These are phyloP conservation scores for Pelagomonas calceolata DNA, from an alignment of 108 stramenopile species.

Conservation along the genomic window DNA sequence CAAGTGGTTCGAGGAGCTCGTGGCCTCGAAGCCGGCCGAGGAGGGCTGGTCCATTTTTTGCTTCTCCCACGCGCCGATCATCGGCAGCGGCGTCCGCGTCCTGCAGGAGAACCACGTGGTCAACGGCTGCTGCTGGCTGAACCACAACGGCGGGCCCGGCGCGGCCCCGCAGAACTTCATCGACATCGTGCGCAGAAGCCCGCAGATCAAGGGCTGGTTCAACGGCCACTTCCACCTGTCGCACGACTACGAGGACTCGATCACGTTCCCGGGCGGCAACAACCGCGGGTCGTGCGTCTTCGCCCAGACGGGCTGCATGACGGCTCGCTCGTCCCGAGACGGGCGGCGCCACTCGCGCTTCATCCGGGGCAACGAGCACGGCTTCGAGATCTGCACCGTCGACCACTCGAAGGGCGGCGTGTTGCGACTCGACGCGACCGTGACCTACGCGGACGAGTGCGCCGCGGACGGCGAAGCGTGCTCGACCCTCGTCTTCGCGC, in stretches of 20 bases:
- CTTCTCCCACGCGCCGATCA: slow-evolving; percentile 84
- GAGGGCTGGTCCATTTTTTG: slow-evolving; percentile 87
- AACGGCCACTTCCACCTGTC: slow-evolving; percentile 87
- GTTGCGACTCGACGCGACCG: slow-evolving; percentile 61
- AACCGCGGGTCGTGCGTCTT: slow-evolving; percentile 64
- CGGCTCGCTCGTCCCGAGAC: slow-evolving; percentile 61
- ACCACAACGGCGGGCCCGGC: slow-evolving; percentile 36
- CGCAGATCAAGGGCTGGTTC: slow-evolving; percentile 79
- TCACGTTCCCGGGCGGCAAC: slow-evolving; percentile 29
- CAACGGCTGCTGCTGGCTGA: slow-evolving; percentile 76
- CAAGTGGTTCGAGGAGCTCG: slow-evolving; percentile 70
- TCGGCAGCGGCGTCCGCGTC: slow-evolving; percentile 69
- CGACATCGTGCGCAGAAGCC: slow-evolving; percentile 58
- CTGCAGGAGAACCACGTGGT: slow-evolving; percentile 72
- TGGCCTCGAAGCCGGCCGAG: slow-evolving; percentile 51
- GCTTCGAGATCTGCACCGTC: slow-evolving; percentile 75
- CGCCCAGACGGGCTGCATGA: slow-evolving; percentile 72
- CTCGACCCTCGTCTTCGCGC: slow-evolving; percentile 43
- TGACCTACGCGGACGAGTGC: slow-evolving; percentile 41
- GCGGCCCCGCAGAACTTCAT: slow-evolving; percentile 36
- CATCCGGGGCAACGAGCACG: slow-evolving; percentile 65
- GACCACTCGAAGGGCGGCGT: slow-evolving; percentile 64
- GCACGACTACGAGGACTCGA: slow-evolving; percentile 51
- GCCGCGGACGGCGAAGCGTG: slow-evolving; percentile 39
- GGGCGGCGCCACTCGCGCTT: slow-evolving; percentile 71